Percentiles rank a stretch among this genome's conserved stretches.
Evolutionary conservation across 768 basidiomycete species (phyloP).

Genomic region (Calocera cornea): DNA sequence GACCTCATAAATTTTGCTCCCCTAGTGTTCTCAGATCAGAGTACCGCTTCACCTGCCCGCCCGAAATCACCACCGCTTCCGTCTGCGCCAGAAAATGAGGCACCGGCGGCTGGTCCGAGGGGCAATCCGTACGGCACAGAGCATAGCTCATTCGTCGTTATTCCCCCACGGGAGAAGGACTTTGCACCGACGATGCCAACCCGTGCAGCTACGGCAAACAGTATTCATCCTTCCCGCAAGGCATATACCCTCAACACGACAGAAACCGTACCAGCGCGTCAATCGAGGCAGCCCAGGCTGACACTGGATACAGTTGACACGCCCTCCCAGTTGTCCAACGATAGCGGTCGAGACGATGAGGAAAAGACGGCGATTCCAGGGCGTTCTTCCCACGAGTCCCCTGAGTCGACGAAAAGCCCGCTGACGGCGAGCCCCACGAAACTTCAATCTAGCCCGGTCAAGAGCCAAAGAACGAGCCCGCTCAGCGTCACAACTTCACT

Average conservation of each 20-base stretch:
- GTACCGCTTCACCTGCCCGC: slow-evolving; percentile 34
- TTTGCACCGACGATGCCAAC: background rate
- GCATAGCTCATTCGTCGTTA: slow-evolving; percentile 16
- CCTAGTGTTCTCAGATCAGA: slow-evolving; percentile 50
- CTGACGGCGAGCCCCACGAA: background rate
- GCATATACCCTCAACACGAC: background rate
- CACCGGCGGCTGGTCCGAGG: slow-evolving; percentile 63
- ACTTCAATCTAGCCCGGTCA: background rate
- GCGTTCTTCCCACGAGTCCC: background rate
- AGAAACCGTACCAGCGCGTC: background rate
- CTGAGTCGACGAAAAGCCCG: background rate
- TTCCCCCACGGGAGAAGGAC: slow-evolving; percentile 9
- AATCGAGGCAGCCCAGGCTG: background rate
- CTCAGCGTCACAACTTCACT: background rate
- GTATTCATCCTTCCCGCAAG: background rate
- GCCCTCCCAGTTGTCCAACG: background rate
- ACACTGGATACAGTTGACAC: background rate
- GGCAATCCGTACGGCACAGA: slow-evolving; percentile 38
- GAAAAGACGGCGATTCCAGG: background rate
- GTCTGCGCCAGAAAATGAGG: slow-evolving; percentile 41
- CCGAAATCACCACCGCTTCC: slow-evolving; percentile 61
- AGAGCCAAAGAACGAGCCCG: background rate
- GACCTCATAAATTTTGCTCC: slow-evolving; percentile 63
- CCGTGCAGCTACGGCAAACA: background rate
- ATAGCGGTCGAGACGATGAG: background rate